Percentiles rank a stretch among this genome's conserved stretches.
phyloP scores from a whole-genome alignment of 2,329 filamentous ascomycete genomes.

The Colletotrichum liaoningense region DNA sequence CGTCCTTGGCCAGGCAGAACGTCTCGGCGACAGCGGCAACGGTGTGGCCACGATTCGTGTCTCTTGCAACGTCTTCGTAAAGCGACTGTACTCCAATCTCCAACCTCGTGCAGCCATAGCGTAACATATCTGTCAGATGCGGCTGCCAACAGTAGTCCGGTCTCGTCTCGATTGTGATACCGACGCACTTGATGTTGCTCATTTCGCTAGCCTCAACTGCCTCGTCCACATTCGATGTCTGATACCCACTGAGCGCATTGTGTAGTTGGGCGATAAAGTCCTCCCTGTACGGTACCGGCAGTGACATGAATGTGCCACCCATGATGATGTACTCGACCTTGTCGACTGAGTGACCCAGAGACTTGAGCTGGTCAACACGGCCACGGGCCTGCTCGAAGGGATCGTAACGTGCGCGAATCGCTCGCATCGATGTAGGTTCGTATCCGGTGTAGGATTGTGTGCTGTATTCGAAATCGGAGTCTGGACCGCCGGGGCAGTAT shows the following conservation, averaged over 20 bases:
- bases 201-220: slow-evolving; percentile 94
- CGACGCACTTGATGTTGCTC: slow-evolving; percentile 97
- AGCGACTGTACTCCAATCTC: slow-evolving; percentile 97
- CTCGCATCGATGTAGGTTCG: slow-evolving; percentile 98
- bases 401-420: slow-evolving; percentile 95
- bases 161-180: slow-evolving; percentile 97
- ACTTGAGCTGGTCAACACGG: slow-evolving; percentile 95
- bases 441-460: slow-evolving; percentile 99
- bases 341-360: slow-evolving; percentile 94
- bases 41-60: slow-evolving; percentile 96
- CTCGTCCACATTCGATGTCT: slow-evolving; percentile 93
- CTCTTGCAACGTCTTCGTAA: slow-evolving; percentile 97
- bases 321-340: slow-evolving; percentile 99
- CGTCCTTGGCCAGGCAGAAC: slow-evolving; percentile 96
- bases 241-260: slow-evolving; percentile 96
- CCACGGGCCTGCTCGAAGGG: slow-evolving; percentile 97
- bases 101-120: slow-evolving; percentile 95
- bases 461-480: slow-evolving; percentile 99
- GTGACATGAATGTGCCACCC: slow-evolving; percentile 99
- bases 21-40: slow-evolving; percentile 96
- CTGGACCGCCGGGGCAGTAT: slow-evolving; percentile 96
- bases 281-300: slow-evolving; percentile 88
- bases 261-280: slow-evolving; percentile 96
- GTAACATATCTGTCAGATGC: slow-evolving; percentile 95
- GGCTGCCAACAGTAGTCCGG: slow-evolving; percentile 97